Evolutionary conservation across 257 asterid species (phyloP).

Genomic region (Solanum etuberosum): DNA sequence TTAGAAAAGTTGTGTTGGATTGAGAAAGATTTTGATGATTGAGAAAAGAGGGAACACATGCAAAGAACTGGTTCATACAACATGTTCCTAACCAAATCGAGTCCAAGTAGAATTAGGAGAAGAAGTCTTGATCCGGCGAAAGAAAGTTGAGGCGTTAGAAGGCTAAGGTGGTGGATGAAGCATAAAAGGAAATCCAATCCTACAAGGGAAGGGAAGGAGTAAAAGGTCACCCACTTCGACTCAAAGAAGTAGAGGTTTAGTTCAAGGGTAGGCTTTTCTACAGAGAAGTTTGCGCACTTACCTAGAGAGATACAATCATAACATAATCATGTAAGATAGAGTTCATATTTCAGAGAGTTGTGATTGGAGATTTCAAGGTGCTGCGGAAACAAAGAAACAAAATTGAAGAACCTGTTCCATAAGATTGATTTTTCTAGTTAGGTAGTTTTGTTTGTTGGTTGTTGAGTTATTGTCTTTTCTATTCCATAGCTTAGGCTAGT

Average conservation of each 20-base stretch:
- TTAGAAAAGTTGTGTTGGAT: not conserved
- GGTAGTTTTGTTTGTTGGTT: not conserved
- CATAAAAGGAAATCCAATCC: not conserved
- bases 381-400: not conserved
- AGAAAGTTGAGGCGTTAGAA: not conserved
- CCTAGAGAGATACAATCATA: not conserved
- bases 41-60: not conserved
- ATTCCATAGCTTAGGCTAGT: not conserved
- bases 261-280: not conserved
- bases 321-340: not conserved
- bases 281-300: not conserved
- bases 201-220: not conserved
- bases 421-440: not conserved
- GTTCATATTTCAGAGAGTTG: not conserved
- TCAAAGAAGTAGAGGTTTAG: not conserved
- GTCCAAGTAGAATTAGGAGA: not conserved
- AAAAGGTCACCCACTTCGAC: not conserved
- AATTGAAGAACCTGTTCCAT: not conserved
- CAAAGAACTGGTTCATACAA: not conserved
- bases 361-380: not conserved
- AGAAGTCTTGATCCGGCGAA: not conserved
- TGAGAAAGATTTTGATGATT: not conserved
- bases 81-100: not conserved
- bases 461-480: not conserved
- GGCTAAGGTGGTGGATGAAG: not conserved